Evolutionary conservation across 2,329 filamentous ascomycete species (phyloP).

Genomic region (Mariannaea sp.): DNA sequence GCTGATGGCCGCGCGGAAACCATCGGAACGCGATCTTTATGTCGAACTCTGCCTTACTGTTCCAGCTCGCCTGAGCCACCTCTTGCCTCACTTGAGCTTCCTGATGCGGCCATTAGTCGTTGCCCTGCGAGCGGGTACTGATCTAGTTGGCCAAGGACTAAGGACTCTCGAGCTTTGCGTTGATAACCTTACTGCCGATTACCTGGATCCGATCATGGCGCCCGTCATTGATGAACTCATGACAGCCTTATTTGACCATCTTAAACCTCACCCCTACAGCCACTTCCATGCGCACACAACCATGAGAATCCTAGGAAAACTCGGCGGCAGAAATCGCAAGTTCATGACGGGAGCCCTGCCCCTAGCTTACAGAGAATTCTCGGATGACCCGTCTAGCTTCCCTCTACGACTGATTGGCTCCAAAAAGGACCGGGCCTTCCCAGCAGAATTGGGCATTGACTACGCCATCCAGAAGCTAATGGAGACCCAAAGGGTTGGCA

Average conservation of each 20-base stretch:
- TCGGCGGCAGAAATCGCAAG: constrained; percentile 92
- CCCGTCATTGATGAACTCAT: constrained; percentile 98
- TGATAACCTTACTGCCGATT: constrained; percentile 96
- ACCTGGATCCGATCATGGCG: constrained; percentile 98
- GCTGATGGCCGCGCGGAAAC: constrained; percentile 86
- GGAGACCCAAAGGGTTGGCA: constrained; percentile 71
- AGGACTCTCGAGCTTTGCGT: constrained; percentile 95
- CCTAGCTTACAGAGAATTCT: constrained; percentile 81
- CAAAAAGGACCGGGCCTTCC: constrained; percentile 86
- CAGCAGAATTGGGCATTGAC: constrained; percentile 83
- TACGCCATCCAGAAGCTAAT: constrained; percentile 85
- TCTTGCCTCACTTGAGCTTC: constrained; percentile 93
- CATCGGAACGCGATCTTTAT: constrained; percentile 90
- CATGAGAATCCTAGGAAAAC: constrained; percentile 94
- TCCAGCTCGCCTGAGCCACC: constrained; percentile 88
- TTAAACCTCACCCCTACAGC: constrained; percentile 91
- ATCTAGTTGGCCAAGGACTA: constrained; percentile 92
- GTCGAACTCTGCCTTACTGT: constrained; percentile 97
- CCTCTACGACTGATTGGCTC: constrained; percentile 89
- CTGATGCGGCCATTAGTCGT: constrained; percentile 98
- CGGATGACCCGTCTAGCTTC: constrained; percentile 86
- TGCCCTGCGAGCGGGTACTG: constrained; percentile 85
- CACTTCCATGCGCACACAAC: constrained; percentile 98
- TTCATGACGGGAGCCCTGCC: constrained; percentile 89
- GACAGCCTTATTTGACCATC: constrained; percentile 94